Percentiles rank a stretch among this genome's conserved stretches.
These are phyloP conservation scores for Amanita muscaria DNA, from an alignment of 768 basidiomycete genomes.

Conservation along the genomic window DNA sequence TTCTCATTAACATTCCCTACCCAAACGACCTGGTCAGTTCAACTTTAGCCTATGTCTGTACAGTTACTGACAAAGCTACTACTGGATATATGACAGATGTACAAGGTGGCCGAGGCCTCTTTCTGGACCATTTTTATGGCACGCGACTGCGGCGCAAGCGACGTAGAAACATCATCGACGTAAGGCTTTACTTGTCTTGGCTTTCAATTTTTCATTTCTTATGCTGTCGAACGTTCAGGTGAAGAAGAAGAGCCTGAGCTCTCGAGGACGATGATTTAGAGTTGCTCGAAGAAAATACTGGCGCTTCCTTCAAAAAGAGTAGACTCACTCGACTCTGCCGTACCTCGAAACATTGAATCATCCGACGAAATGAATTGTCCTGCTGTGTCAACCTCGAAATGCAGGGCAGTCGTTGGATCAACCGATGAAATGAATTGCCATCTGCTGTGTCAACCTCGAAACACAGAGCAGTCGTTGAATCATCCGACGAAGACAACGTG, in stretches of 20 bases:
- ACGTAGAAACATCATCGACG: slow-evolving; percentile 57
- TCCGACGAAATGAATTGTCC: no score
- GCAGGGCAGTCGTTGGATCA: slow-evolving; percentile 53
- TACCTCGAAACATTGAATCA: slow-evolving; percentile 62
- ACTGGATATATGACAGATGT: no score
- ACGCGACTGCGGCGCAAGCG: slow-evolving; percentile 55
- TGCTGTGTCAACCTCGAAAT: slow-evolving; percentile 47
- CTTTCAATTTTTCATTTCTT: slow-evolving; percentile 7
- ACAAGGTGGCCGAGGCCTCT: no score
- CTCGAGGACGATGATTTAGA: slow-evolving; percentile 94
- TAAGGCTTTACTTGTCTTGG: slow-evolving; percentile 20
- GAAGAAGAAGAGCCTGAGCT: slow-evolving; percentile 55
- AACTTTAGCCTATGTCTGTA: no score
- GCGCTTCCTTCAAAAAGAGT: slow-evolving; percentile 60
- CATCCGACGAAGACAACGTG: no score
- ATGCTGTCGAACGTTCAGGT: slow-evolving; percentile 18
- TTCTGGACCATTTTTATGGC: no score
- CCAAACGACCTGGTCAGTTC: no score
- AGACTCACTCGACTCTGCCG: slow-evolving; percentile 66
- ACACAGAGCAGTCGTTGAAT: no score
- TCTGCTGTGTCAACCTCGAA: no score
- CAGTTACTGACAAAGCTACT: no score
- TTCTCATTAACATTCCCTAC: no score
- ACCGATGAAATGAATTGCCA: no score
- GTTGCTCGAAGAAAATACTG: slow-evolving; percentile 82